Evolutionary conservation across 352 stramenopile genomes (phyloP).

Genomic region (Globisporangium irregulare): DNA sequence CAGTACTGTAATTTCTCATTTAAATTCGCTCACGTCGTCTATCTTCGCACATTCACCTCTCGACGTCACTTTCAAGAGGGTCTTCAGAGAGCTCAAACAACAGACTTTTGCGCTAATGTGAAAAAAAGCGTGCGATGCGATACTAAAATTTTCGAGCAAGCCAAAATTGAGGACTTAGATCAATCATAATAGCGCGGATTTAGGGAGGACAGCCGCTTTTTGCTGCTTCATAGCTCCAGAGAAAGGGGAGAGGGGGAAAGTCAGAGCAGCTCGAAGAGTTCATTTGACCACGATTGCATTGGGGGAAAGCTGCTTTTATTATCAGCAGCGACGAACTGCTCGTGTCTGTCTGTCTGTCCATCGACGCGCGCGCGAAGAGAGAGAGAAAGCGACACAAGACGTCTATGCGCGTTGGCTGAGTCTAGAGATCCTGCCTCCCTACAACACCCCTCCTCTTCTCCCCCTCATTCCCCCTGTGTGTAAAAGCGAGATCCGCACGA

Average conservation of each 20-base stretch:
- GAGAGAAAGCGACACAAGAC: neutral
- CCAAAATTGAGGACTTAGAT: no score
- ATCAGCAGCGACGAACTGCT: neutral
- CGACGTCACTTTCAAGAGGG: no score
- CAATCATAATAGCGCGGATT: no score
- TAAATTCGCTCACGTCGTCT: no score
- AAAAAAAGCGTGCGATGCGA: no score
- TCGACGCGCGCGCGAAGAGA: neutral
- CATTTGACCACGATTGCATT: neutral
- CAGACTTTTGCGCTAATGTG: no score
- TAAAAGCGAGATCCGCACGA: constrained; percentile 9
- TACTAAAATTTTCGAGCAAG: no score
- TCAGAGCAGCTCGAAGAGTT: neutral
- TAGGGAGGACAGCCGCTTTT: no score
- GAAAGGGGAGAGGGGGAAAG: neutral
- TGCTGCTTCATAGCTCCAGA: neutral
- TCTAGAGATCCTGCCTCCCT: neutral
- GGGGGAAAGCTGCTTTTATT: neutral
- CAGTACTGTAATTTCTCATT: no score
- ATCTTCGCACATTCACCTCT: no score
- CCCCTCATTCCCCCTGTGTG: neutral
- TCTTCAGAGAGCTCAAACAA: no score
- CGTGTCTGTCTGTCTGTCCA: neutral
- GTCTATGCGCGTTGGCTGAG: neutral
- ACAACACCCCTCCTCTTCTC: neutral